phyloP scores from a whole-genome alignment of 352 stramenopile species.

The Globisporangium echinulatum region DNA sequence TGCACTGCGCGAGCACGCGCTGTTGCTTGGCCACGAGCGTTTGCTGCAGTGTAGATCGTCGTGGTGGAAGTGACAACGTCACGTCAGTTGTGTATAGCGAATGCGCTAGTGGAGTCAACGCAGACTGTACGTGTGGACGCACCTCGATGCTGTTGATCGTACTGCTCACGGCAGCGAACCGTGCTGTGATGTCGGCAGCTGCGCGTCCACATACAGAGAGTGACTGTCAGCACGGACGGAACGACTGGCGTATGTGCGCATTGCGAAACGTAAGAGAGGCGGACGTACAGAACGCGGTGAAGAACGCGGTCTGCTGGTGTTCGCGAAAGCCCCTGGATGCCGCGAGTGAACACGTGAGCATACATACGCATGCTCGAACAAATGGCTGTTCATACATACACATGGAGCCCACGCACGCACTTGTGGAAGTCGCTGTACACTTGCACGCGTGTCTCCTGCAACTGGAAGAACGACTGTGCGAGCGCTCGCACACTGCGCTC shows the following conservation, averaged over 20 bases:
- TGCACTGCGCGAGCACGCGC: constrained; percentile 32
- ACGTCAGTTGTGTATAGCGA: constrained; percentile 3
- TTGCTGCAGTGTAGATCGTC: constrained; percentile 8
- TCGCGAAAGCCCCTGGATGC: constrained; percentile 46
- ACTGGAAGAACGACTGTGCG: constrained; percentile 32
- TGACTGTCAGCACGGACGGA: neutral
- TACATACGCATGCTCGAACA: neutral
- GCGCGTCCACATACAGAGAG: neutral
- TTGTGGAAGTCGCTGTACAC: constrained; percentile 66
- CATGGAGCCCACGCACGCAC: constrained; percentile 13
- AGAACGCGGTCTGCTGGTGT: constrained; percentile 58
- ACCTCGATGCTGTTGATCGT: constrained; percentile 69
- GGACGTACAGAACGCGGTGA: constrained; percentile 56
- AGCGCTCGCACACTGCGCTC: constrained; percentile 18
- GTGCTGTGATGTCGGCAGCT: constrained; percentile 56
- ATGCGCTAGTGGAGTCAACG: too few relatives aligned
- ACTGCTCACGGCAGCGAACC: constrained; percentile 59
- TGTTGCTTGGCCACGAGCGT: constrained; percentile 27
- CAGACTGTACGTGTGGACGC: neutral
- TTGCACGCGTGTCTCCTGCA: constrained; percentile 60
- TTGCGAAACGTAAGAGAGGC: neutral
- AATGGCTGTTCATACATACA: too few relatives aligned
- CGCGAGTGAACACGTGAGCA: neutral
- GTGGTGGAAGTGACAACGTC: neutral
- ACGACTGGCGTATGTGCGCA: neutral